A percentile compares a stretch with the other conserved stretches of the same genome.
phyloP scores from a whole-genome alignment of 2,329 filamentous ascomycete genomes.

The Ceratocystis variospora region DNA sequence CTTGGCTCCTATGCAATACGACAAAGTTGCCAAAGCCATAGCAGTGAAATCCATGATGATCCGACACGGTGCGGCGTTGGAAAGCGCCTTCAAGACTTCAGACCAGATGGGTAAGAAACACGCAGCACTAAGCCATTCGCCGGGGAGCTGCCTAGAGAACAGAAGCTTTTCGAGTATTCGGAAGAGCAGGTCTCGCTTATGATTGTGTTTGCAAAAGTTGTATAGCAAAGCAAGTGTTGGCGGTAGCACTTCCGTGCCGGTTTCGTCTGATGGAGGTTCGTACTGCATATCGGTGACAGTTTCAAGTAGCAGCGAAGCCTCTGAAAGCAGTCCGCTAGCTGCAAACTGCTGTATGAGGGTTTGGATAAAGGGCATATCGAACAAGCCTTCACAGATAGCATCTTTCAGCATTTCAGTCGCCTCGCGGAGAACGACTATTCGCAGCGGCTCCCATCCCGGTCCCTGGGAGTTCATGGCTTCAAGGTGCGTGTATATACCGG shows the following conservation, averaged over 20 bases:
- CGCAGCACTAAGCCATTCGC: slow-evolving; percentile 18
- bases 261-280: slow-evolving; percentile 6
- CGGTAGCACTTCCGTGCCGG: slow-evolving; percentile 6
- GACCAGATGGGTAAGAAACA: slow-evolving; percentile 19
- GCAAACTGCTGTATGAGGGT: slow-evolving; percentile 25
- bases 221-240: slow-evolving; percentile 5
- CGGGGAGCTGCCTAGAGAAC: slow-evolving; percentile 12
- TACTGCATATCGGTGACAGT: slow-evolving; percentile 9
- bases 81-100: slow-evolving; percentile 12
- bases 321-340: slow-evolving; percentile 23
- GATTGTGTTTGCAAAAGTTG: slow-evolving; percentile 16
- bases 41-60: slow-evolving; percentile 18
- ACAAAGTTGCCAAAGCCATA: slow-evolving; percentile 14
- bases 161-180: slow-evolving; percentile 14
- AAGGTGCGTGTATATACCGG: slow-evolving; percentile 27
- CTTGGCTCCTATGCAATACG: not conserved
- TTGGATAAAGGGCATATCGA: slow-evolving; percentile 21
- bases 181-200: slow-evolving; percentile 16
- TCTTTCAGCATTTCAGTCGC: slow-evolving; percentile 24
- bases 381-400: slow-evolving; percentile 25
- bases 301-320: slow-evolving; percentile 21
- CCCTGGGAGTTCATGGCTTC: slow-evolving; percentile 23
- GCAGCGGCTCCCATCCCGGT: slow-evolving; percentile 27
- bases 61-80: not conserved
- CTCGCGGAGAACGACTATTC: slow-evolving; percentile 26